Evolutionary conservation across 257 asterid genomes (phyloP), one percentile per base, ranked within the genome.

Genomic region (Nemophila menziesii): DNA sequence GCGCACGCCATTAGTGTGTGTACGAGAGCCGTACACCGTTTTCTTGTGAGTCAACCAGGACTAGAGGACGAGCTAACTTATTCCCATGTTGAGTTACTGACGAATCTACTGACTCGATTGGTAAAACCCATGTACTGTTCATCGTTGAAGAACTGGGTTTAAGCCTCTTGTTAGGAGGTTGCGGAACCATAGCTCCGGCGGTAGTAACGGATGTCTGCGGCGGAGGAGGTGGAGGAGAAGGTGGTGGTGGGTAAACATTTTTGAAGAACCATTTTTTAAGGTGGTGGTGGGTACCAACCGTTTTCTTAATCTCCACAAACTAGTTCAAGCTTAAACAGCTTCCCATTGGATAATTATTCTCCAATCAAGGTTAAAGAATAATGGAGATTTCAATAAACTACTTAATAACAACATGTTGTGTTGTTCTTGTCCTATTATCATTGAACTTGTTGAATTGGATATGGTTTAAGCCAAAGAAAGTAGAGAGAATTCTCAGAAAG

Each of bases 1-100:
- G 85, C 93, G 18, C 93, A 81, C 3, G 85, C 82, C 90, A 81
- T 66, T n/a, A 81, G 49, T 4, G 80, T 67, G 47, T 81, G 90
- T 0, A 81, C 93, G 21, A n/a, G n/a, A 81, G 73, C 1, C 84
- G 29, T 9, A 81, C 52, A 0, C 90, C 93, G 62, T 74, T 77
- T 20, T 77, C 93, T 70, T 80, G 93, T 27, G 85, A 66, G 68
- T 77, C 85, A 18, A 70, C 70, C 22, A 74, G 67, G 37, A 77
- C 64, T 0, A 73, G 52, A 0, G 72, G 80, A 56, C 66, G 64
- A 23, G 65, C 43, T 18, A 65, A 22, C 40, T 53, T 64, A 0
- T 37, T 42, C 5, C 63, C 66, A 21, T 50, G 67, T 2, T 2
- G 36, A 7, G 36, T 29, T 29, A 5, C 36, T 15, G 56, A 22